A percentile compares a stretch with the other conserved stretches of the same genome.
phyloP scores from a whole-genome alignment of 352 stramenopile species.

The Globisporangium paddicum region DNA sequence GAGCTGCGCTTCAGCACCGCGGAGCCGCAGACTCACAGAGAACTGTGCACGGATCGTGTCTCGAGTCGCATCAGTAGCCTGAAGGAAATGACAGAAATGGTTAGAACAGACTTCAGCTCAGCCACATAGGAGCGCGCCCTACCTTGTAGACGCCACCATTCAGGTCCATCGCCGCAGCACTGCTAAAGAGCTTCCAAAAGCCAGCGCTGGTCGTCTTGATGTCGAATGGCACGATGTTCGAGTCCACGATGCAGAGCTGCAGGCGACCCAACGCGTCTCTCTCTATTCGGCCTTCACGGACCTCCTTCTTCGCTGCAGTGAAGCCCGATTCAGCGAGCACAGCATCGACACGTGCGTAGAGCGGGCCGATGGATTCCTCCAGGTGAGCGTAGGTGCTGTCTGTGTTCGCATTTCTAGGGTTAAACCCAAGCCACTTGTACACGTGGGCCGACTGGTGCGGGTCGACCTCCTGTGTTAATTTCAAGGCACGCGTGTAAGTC shows the following conservation, averaged over 20 bases:
- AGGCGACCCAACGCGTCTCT: background rate
- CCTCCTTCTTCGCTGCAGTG: background rate
- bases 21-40: background rate
- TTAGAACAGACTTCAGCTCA: background rate
- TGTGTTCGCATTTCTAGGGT: background rate
- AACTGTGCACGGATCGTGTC: slow-evolving; percentile 1
- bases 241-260: slow-evolving; percentile 1
- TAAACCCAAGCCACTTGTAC: background rate
- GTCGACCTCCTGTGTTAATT: background rate
- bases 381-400: background rate
- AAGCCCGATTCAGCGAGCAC: background rate
- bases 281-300: background rate
- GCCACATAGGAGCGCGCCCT: background rate
- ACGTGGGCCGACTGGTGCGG: background rate
- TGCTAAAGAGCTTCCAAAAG: slow-evolving; percentile 1
- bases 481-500: background rate
- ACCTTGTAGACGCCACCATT: background rate
- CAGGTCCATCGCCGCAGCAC: background rate
- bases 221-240: slow-evolving; percentile 2
- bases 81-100: background rate
- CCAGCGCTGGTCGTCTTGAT: background rate
- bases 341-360: background rate
- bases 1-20: background rate
- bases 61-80: background rate
- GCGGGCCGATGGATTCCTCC: background rate